phyloP scores from a whole-genome alignment of 2,329 filamentous ascomycete genomes.

The Pseudogymnoascus sp. region DNA sequence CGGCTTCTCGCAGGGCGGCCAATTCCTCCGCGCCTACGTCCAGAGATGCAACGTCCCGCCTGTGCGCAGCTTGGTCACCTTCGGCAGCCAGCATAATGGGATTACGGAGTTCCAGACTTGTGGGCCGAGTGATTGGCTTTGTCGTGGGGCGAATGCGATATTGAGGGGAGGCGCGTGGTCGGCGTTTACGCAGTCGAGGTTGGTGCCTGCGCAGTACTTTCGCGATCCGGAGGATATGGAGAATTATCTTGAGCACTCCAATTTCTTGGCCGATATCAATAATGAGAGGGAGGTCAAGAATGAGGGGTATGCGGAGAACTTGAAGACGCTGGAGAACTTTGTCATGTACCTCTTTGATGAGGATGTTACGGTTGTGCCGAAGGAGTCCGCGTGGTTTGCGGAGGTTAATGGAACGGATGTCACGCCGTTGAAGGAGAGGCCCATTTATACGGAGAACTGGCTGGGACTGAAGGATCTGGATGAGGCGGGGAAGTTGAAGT shows the following conservation, averaged over 20 bases:
- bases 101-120: slow-evolving; percentile 78
- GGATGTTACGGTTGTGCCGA: slow-evolving; percentile 78
- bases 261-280: slow-evolving; percentile 92
- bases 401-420: slow-evolving; percentile 69
- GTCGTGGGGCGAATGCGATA: slow-evolving; percentile 69
- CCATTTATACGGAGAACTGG: slow-evolving; percentile 87
- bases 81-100: slow-evolving; percentile 68
- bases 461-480: slow-evolving; percentile 75
- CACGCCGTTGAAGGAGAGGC: slow-evolving; percentile 58
- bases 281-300: slow-evolving; percentile 80
- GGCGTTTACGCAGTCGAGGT: slow-evolving; percentile 62
- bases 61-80: slow-evolving; percentile 58
- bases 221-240: slow-evolving; percentile 61
- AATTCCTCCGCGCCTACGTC: slow-evolving; percentile 87
- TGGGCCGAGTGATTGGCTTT: slow-evolving; percentile 64
- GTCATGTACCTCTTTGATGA: slow-evolving; percentile 86
- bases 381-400: slow-evolving; percentile 84
- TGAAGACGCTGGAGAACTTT: slow-evolving; percentile 64
- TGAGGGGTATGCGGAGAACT: slow-evolving; percentile 59
- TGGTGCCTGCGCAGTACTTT: slow-evolving; percentile 95
- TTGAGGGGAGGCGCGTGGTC: slow-evolving; percentile 77
- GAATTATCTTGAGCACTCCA: slow-evolving; percentile 69
- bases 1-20: slow-evolving; percentile 91
- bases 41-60: slow-evolving; percentile 67
- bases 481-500: slow-evolving; percentile 67